phyloP scores from a whole-genome alignment of 495 filamentous ascomycete genomes.

The Choiromyces venosus region DNA sequence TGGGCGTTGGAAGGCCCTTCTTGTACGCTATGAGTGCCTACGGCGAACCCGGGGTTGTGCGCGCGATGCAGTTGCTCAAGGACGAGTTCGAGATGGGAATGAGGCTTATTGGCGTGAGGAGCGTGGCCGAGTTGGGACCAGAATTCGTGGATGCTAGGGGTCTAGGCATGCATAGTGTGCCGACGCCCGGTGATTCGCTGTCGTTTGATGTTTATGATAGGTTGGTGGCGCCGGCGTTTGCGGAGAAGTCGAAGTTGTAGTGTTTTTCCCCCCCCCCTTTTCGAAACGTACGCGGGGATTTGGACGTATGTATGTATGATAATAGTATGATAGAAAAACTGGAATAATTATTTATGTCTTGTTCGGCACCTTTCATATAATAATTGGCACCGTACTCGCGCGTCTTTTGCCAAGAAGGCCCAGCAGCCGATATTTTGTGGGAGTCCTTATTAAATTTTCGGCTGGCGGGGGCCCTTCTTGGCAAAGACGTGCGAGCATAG shows the following conservation, averaged over 20 bases:
- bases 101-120: slow-evolving; percentile 77
- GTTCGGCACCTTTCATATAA: too few relatives aligned
- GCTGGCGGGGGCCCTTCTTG: too few relatives aligned
- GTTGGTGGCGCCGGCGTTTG: slow-evolving; percentile 55
- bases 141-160: slow-evolving; percentile 71
- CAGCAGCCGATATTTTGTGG: too few relatives aligned
- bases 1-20: slow-evolving; percentile 92
- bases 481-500: too few relatives aligned
- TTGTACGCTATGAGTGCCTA: slow-evolving; percentile 94
- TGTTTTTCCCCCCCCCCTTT: neutral
- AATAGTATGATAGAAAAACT: too few relatives aligned
- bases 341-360: too few relatives aligned
- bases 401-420: too few relatives aligned
- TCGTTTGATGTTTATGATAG: slow-evolving; percentile 59
- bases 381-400: too few relatives aligned
- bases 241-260: slow-evolving; percentile 55
- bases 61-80: slow-evolving; percentile 90
- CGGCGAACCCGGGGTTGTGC: slow-evolving; percentile 76
- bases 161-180: slow-evolving; percentile 59
- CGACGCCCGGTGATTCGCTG: slow-evolving; percentile 56
- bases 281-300: too few relatives aligned
- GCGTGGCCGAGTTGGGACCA: slow-evolving; percentile 69
- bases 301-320: too few relatives aligned
- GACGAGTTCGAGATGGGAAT: slow-evolving; percentile 99
- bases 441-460: too few relatives aligned